Base-by-base conservation (phyloP, 805 yeast species). In the Candida germanica region DNA sequence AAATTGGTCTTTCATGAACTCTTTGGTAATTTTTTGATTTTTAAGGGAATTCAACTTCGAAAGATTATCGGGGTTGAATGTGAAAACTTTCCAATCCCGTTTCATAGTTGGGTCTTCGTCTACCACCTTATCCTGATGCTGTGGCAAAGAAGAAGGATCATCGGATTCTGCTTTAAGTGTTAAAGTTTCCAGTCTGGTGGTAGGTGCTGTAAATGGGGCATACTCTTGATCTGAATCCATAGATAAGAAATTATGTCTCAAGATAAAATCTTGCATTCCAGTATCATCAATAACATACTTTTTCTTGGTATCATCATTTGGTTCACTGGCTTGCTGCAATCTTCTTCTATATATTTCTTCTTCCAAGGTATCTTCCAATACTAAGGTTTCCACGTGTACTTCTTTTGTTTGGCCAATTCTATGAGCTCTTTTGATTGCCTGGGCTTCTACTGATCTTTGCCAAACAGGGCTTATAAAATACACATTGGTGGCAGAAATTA, bases 371-470 rank as follows among this genome's bases (percentile, higher is more conserved):
- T 74, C 79, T 34, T 69, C 61, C 47, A 82, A 52, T 3, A 82
- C 73, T 38, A 82, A 56, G 0, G 87, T 82, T 49, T 82, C 87
- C n/a, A 82, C 88, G 51, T 55, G 59, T 0, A 82, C 87, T 14
- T 75, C 76, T n/a, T 66, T 59, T 0, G 66, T 61, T 45, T 82
- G 88, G 0, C 89, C 88, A 52, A 82, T 82, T 56, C 88, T 70
- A 56, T 82, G 89, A 0, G 87, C 83, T 61, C 89, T 72, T 45
- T 83, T 80, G 31, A 82, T 79, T 1, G 87, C 87, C 48, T 82
- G 88, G 0, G 87, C 87, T 51, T 82, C 88, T 13, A 77, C 64
- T 0, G 83, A 71, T 38, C 77, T 66, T 43, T 71, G 75, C 88
- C 87, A 82, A 1, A 82, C 80, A 1, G 87, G 87, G 45, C 73